These are phyloP conservation scores for Picochlorum sp. DNA, from an alignment of 139 green algal species.

Conservation along the genomic window DNA sequence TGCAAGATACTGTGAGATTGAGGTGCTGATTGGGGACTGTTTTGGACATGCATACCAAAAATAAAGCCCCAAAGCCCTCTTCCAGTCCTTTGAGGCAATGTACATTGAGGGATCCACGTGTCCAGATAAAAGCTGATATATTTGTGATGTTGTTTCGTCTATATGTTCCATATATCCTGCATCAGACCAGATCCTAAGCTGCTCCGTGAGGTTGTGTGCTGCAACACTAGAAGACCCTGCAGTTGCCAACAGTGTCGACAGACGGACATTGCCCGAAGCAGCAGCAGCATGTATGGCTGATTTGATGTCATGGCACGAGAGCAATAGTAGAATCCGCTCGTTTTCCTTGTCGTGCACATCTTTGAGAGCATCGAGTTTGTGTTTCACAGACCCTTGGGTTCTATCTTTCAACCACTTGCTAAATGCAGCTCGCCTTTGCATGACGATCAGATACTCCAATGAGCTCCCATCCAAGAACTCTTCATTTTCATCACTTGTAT, in stretches of 20 bases:
- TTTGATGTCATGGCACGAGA: conserved; percentile 50
- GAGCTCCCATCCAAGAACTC: not conserved
- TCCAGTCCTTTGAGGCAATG: conserved; percentile 59
- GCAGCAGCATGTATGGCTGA: conserved; percentile 44
- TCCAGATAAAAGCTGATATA: conserved; percentile 65
- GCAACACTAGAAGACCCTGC: conserved; percentile 13
- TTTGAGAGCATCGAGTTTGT: not conserved
- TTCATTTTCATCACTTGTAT: conserved; percentile 6
- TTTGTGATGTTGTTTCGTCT: conserved; percentile 17
- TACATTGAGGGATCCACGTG: conserved; percentile 33
- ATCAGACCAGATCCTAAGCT: conserved; percentile 55
- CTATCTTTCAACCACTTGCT: conserved; percentile 45
- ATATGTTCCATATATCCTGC: conserved; percentile 35
- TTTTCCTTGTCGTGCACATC: not conserved
- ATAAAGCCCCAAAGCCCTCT: conserved; percentile 62
- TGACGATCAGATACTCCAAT: conserved; percentile 10
- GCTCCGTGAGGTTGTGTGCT: conserved; percentile 25
- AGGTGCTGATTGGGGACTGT: conserved; percentile 8
- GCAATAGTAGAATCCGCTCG: conserved; percentile 40
- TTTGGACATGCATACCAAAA: conserved; percentile 44
- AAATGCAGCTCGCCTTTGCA: conserved; percentile 33
- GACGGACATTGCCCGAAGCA: conserved; percentile 49
- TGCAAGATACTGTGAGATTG: conserved; percentile 8
- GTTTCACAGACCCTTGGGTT: conserved; percentile 8
- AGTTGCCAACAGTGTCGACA: conserved; percentile 63